These are phyloP conservation scores for Xylaria venustula DNA, from an alignment of 495 filamentous ascomycete species.

Conservation along the genomic window DNA sequence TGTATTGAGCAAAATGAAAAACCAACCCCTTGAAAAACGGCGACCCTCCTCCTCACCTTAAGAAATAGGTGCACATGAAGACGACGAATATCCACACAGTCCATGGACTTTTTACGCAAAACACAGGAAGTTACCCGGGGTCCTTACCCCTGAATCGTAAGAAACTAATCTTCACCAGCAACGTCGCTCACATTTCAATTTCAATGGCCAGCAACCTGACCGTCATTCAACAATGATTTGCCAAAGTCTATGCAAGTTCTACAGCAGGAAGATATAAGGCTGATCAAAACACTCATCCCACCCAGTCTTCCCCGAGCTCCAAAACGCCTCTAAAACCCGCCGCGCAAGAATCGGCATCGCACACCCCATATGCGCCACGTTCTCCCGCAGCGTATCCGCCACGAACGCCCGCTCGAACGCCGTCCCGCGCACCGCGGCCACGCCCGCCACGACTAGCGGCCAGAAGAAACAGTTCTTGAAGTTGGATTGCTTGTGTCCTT, in stretches of 20 bases:
- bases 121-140: too few species aligned
- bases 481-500: background rate
- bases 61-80: too few species aligned
- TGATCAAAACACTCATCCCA: slow-evolving; percentile 16
- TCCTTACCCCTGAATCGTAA: too few species aligned
- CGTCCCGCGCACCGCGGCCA: background rate
- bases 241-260: background rate
- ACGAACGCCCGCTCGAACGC: slow-evolving; percentile 10
- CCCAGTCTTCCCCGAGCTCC: background rate
- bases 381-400: background rate
- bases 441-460: slow-evolving; percentile 9
- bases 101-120: too few species aligned
- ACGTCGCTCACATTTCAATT: too few species aligned
- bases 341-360: slow-evolving; percentile 3
- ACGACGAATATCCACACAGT: too few species aligned
- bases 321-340: slow-evolving; percentile 1
- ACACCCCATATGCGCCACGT: background rate
- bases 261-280: slow-evolving; percentile 9
- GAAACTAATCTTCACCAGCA: too few species aligned
- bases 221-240: too few species aligned
- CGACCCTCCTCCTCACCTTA: too few species aligned
- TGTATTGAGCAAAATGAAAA: too few species aligned
- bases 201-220: too few species aligned
- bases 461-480: slow-evolving; percentile 17
- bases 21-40: too few species aligned